Evolutionary conservation across 2,329 filamentous ascomycete genomes (phyloP).

Genomic region (Pseudocercospora eumusae): DNA sequence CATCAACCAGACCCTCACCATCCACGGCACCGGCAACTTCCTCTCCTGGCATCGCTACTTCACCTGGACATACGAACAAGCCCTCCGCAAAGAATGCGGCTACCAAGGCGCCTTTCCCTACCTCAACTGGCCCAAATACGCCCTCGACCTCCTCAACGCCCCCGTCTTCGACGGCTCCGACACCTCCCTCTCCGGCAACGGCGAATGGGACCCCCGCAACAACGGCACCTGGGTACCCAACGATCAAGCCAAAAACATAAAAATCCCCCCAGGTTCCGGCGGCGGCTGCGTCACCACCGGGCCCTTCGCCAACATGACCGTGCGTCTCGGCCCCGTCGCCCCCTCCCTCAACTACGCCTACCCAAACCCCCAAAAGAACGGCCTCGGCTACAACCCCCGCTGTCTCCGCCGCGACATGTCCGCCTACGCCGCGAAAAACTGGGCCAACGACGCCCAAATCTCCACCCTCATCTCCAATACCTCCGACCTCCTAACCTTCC

Average conservation of each 20-base stretch:
- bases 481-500: constrained; percentile 22
- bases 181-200: constrained; percentile 43
- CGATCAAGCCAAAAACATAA: constrained; percentile 10
- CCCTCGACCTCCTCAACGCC: constrained; percentile 48
- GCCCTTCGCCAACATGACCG: constrained; percentile 47
- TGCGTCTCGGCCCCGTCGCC: constrained; percentile 21
- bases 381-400: constrained; percentile 28
- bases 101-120: constrained; percentile 43
- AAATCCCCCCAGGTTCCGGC: constrained; percentile 48
- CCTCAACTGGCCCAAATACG: constrained; percentile 45
- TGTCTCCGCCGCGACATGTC: constrained; percentile 24
- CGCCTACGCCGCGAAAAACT: constrained; percentile 9
- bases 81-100: constrained; percentile 46
- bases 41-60: constrained; percentile 48
- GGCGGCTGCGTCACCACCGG: constrained; percentile 58
- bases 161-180: constrained; percentile 59
- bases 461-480: constrained; percentile 20
- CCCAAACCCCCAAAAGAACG: constrained; percentile 31
- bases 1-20: constrained; percentile 36
- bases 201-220: constrained; percentile 21
- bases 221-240: constrained; percentile 44
- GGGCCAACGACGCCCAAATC: constrained; percentile 22
- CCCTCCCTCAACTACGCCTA: constrained; percentile 19
- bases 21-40: constrained; percentile 32
- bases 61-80: constrained; percentile 47